Evolutionary conservation across 2,329 filamentous ascomycete species (phyloP), one percentile per base, ranked within the genome.

Genomic region (Ophiocordyceps camponoti-leonardi): DNA sequence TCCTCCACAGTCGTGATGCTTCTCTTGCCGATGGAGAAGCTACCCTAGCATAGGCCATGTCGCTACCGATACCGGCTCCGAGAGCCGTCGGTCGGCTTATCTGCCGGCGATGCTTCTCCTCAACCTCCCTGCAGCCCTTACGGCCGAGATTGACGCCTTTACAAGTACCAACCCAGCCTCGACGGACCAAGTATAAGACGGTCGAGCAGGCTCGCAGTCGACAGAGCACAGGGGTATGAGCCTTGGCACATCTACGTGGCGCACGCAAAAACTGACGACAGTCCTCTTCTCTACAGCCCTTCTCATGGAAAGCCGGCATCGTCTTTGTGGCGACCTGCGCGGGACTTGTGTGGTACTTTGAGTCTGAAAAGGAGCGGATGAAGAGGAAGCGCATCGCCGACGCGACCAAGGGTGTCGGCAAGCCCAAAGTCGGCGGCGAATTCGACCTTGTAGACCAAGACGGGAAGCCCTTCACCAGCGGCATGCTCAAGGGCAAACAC

Each of bases 351-450:
- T 77, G 85, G 65, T 98, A 96, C 62, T 96, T 98, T 65, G 86
- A 88, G 57, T 78, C 80, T 56, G 92, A 98, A 64, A 96, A 96
- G 70, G 78, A 78, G 55, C 81, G 92, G 57, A 81, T 98, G 78
- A 81, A 92, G 60, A 77, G 88, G 50, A 84, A 88, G 68, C 76
- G 87, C 47, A 77, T 95, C 53, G 87, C 87, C 8, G 88, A 96
- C 59, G 83, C 90, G 54, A 83, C 83, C 52, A 98, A 98, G 67
- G 88, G 90, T 12, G 81, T 95, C 6, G 92, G 92, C 1, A 81
- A 77, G 59, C 92, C 92, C 31, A 93, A 94, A 68, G 88, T 98
- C 45, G 92, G 92, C 46, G 92, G 92, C 0, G 70, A 79, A 1
- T 96, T 98, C 61, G 71, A 79, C 51, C 67, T 98, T 54, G 67